Base-by-base conservation (phyloP, 2,329 filamentous ascomycete genomes). In the Septoria petroselini region DNA sequence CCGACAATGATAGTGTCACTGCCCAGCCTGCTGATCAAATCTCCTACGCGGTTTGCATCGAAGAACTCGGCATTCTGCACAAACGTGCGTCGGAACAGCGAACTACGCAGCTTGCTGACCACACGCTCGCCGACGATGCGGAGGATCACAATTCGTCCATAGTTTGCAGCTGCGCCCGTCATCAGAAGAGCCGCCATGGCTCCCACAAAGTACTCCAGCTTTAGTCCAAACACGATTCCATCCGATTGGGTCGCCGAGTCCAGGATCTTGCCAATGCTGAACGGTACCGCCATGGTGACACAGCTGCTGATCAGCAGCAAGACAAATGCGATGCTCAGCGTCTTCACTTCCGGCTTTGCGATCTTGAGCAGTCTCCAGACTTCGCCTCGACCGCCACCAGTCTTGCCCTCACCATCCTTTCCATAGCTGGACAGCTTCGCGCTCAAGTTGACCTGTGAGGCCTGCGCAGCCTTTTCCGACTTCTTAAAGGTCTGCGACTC, bases 21-120 rank as follows among this genome's bases (percentile, higher is more conserved):
- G 63, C 91, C 91, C 38, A 98, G 81, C 30, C 94, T 85, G 30
- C 91, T 97, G 64, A 98, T 96, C 61, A 98, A 75, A 67, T 98
- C 93, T 68, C 93, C 93, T 19, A 96, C 91, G 19, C 93, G 82
- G 72, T 98, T 98, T 31, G 93, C 93, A 67, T 98, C 93, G 65
- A 98, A 98, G 73, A 98, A 98, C 65, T 97, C 93, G 51, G 93
- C 93, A 69, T 98, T 93, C 69, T 98, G 93, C n/a, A 93, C 80
- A 62, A 94, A 95, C 0, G 93, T 98, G 57, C 86, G 83, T 58
- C 89, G 83, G 73, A 95, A 98, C 3, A 98, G 81, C 65, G 89
- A 86, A 12, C 91, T 91, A 53, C 93, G 83, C 48, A 98, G 77
- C 60, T 91, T 82, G 8, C 91, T 85, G 46, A 98, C 93, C 51